Base-by-base conservation (phyloP, 345 rosid species). In the Cardamine resedifolia region DNA sequence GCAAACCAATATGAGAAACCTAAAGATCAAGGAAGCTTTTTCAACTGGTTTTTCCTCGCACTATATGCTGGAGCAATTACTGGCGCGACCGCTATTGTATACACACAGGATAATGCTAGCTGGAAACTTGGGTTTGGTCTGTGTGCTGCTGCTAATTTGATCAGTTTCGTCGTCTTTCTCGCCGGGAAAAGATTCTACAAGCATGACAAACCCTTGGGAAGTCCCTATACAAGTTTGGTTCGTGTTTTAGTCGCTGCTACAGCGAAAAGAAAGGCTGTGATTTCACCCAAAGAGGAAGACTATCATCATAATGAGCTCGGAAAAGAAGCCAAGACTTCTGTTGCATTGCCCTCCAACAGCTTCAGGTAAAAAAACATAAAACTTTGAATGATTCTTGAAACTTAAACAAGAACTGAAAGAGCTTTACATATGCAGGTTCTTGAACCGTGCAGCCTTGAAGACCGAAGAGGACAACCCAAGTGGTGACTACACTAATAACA, bases 61-160 rank as follows among this genome's bases (percentile, higher is more conserved):
- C 1, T 72, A 23, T 81, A 86, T 38, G n/a, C 56, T 0, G 69
- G 71, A 1, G 47, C 43, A 0, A 71, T 72, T 11, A 30, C 78
- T 12, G 58, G 82, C 24, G 28, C 68, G 1, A 83, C 85, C 0
- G 80, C 68, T 0, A 20, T 86, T 57, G 84, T 85, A 8, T 82
- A 83, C 9, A 27, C 81, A 2, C 78, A 85, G 53, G 87, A 84
- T 20, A 85, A 77, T 14, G 74, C 73, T 34, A 77, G 85, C 24
- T 86, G 91, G 94, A 65, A 28, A 12, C 15, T 86, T 2, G 94
- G 89, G 4, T 88, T 76, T 26, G 77, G 85, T 12, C 28, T 88
- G 1, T 86, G 81, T n/a, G 48, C 48, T 0, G 78, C 38, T 3
- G 73, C 66, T 15, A 83, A 79, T 53, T 19, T 79, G 1, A 14